phyloP scores from a whole-genome alignment of 306 rosid genomes.

The Carpinus viminea region DNA sequence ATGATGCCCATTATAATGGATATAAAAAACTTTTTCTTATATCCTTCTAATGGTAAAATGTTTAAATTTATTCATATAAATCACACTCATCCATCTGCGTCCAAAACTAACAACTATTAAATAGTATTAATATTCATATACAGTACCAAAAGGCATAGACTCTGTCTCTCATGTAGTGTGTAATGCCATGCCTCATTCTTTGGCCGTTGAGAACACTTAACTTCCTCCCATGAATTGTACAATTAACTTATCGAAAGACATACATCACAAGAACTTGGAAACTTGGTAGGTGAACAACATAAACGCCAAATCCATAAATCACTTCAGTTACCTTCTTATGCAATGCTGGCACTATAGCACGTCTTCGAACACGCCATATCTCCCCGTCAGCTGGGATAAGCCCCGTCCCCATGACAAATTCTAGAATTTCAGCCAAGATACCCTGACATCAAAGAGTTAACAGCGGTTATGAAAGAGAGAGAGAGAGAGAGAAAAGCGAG shows the following conservation, averaged over 20 bases:
- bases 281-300: not conserved
- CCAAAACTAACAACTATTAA: not conserved
- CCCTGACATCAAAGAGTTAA: slow-evolving; percentile 60
- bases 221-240: not conserved
- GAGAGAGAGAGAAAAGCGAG: not conserved
- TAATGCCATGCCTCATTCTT: not conserved
- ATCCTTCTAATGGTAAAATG: not conserved
- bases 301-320: not conserved
- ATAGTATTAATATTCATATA: not conserved
- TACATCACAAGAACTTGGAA: not conserved
- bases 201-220: not conserved
- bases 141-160: not conserved
- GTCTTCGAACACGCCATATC: slow-evolving; percentile 86
- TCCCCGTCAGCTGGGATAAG: slow-evolving; percentile 99
- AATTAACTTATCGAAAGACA: not conserved
- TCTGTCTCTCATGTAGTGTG: not conserved
- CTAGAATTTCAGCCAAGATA: slow-evolving; percentile 93
- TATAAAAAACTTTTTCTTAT: not conserved
- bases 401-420: slow-evolving; percentile 97
- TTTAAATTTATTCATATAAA: not conserved
- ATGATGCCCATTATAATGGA: not conserved
- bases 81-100: not conserved
- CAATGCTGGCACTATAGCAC: slow-evolving; percentile 91
- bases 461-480: slow-evolving; percentile 4
- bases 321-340: slow-evolving; percentile 63